These are phyloP conservation scores for Cyberlindnera xishuangbannaensis DNA, from an alignment of 805 yeast genomes.

Conservation along the genomic window DNA sequence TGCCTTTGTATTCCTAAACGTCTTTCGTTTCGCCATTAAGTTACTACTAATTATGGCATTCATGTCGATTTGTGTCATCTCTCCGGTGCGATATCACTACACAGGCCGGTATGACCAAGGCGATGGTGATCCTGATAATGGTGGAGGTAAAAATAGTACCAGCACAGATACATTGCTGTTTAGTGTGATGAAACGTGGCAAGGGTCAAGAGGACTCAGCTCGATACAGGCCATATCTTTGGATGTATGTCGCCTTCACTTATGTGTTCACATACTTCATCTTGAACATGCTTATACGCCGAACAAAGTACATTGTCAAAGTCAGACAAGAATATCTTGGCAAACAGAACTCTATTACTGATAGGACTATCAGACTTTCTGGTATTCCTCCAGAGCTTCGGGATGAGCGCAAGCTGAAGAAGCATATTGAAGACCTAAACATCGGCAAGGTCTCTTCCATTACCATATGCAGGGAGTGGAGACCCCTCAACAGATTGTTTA, in stretches of 20 bases:
- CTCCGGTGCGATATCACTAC: constrained; percentile 78
- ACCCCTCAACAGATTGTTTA: constrained; percentile 58
- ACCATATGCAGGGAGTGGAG: constrained; percentile 88
- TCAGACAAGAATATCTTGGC: constrained; percentile 79
- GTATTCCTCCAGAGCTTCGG: constrained; percentile 80
- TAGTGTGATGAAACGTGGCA: too few species aligned
- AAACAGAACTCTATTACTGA: constrained; percentile 86
- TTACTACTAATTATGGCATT: constrained; percentile 57
- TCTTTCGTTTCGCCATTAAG: constrained; percentile 83
- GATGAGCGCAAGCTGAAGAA: constrained; percentile 62
- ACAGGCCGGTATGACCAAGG: constrained; percentile 76
- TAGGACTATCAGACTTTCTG: constrained; percentile 80
- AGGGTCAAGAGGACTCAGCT: constrained; percentile 24
- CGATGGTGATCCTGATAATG: constrained; percentile 20
- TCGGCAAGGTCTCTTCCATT: constrained; percentile 73
- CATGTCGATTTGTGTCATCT: constrained; percentile 67
- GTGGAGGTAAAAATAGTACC: constrained; percentile 3
- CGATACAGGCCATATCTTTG: constrained; percentile 59
- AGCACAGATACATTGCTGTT: not conserved
- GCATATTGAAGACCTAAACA: constrained; percentile 71
- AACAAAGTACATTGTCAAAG: constrained; percentile 65
- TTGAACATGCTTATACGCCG: constrained; percentile 57
- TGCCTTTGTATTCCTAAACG: constrained; percentile 86
- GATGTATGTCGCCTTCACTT: constrained; percentile 85
- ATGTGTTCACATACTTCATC: constrained; percentile 70